A percentile compares a stretch with the other conserved stretches of the same genome.
These are phyloP conservation scores for Medicago truncatula DNA, from an alignment of 306 rosid species.

Conservation along the genomic window MtrunA17r5.0-ANR NC_053043.1:16064001-16064500, in stretches of 20 bases:
- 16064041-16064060: conserved; percentile 95
- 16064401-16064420: neutral
- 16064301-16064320: conserved; percentile 7
- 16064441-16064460: neutral
- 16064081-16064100: conserved; percentile 80
- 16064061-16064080: conserved; percentile 97
- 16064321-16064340: conserved; percentile 21
- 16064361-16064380: conserved; percentile 30
- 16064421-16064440: conserved; percentile 12
- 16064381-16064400: neutral
- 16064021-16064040: conserved; percentile 79
- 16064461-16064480: conserved; percentile 11
- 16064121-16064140: neutral
- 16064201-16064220: neutral
- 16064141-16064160: neutral
- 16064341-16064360: conserved; percentile 27
- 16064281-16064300: neutral
- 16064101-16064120: neutral
- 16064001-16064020: conserved; percentile 97
- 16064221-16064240: conserved; percentile 7
- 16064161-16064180: neutral
- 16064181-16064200: neutral
- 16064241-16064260: conserved; percentile 34
- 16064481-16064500: neutral
- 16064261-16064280: conserved; percentile 21